Percentiles rank a stretch among this genome's conserved stretches.
These are phyloP conservation scores for Suhomyces tanzawaensis DNA, from an alignment of 805 yeast species.

Conservation along the genomic window DNA sequence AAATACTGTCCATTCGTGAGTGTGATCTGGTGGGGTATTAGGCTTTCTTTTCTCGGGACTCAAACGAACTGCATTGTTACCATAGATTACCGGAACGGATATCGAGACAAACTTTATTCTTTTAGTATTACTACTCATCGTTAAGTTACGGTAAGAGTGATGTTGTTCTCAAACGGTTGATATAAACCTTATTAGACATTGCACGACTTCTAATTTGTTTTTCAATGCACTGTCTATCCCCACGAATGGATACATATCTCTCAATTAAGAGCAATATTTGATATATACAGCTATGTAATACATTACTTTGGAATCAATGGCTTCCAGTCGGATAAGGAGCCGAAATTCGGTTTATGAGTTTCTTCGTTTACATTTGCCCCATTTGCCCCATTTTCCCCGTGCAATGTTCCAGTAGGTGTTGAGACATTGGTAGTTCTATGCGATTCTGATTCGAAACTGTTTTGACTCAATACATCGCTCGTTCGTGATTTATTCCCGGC, in stretches of 20 bases:
- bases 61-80: slow-evolving; percentile 74
- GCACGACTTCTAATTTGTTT: no score
- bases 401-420: slow-evolving; percentile 1
- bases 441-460: neutral
- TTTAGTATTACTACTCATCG: slow-evolving; percentile 14
- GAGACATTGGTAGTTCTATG: no score
- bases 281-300: no score
- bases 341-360: slow-evolving; percentile 10
- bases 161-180: no score
- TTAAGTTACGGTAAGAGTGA: no score
- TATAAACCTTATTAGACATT: no score
- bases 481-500: slow-evolving; percentile 17
- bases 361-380: slow-evolving; percentile 1
- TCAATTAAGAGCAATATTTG: no score
- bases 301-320: slow-evolving; percentile 49
- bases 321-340: slow-evolving; percentile 48
- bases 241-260: no score
- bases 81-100: slow-evolving; percentile 76
- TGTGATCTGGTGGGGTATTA: slow-evolving; percentile 84
- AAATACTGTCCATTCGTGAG: slow-evolving; percentile 95
- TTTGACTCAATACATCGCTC: no score
- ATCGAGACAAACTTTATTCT: slow-evolving; percentile 46
- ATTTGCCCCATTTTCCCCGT: neutral
- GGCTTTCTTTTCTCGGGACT: slow-evolving; percentile 39
- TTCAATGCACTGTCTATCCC: no score